Conservation (phyloP, 345 rosid species). For the Hevea brasiliensis region DNA sequence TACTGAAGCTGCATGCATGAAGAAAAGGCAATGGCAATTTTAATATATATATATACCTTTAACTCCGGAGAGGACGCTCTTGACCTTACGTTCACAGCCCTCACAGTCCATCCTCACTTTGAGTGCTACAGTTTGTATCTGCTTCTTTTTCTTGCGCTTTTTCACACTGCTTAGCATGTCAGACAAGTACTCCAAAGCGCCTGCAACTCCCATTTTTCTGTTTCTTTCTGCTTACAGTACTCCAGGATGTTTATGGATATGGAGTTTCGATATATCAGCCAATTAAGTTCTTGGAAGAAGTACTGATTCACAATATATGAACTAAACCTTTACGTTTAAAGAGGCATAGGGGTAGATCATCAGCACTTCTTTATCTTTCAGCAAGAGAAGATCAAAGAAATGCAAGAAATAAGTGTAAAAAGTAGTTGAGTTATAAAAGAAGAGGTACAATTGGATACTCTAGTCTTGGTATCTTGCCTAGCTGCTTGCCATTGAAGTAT, state of each 20-base stretch:
- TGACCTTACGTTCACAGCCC: conserved; percentile 84
- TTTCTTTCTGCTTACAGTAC: background rate
- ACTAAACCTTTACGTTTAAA: background rate
- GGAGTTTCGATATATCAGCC: no score
- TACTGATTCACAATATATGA: no score
- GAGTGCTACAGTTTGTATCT: conserved; percentile 66
- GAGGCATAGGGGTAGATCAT: no score
- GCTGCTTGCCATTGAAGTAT: background rate
- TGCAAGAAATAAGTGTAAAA: conserved; percentile 15
- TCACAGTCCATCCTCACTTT: conserved; percentile 84
- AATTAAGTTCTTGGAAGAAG: no score
- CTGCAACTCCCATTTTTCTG: conserved; percentile 68
- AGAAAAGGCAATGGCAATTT: no score
- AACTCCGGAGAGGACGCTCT: conserved; percentile 61
- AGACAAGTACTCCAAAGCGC: conserved; percentile 69
- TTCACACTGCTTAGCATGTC: conserved; percentile 45
- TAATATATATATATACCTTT: conserved; percentile 47
- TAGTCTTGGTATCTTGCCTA: conserved; percentile 1
- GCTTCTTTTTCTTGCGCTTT: conserved; percentile 60
- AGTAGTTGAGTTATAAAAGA: background rate
- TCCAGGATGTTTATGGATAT: no score
- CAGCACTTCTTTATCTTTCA: no score
- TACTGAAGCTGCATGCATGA: no score
- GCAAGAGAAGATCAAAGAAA: background rate
- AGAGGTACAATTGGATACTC: background rate